phyloP scores from a whole-genome alignment of 805 yeast genomes.

The Teunomyces atbi region DNA sequence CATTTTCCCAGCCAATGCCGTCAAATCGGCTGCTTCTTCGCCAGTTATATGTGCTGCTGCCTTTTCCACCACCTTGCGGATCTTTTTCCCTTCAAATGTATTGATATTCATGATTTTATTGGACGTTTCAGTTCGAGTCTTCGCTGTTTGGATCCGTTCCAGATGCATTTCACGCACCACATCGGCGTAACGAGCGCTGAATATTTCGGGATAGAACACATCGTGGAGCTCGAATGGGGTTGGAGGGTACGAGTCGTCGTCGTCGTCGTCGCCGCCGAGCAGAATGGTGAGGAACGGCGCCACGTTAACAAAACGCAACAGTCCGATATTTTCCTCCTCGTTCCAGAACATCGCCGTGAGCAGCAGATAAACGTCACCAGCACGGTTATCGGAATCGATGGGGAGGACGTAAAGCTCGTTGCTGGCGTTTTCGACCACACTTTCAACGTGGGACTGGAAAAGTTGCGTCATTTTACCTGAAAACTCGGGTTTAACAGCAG shows the following conservation, averaged over 20 bases:
- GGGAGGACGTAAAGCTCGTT: conserved; percentile 28
- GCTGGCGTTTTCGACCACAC: conserved; percentile 22
- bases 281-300: conserved; percentile 33
- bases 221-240: neutral
- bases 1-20: conserved; percentile 19
- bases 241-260: neutral
- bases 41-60: conserved; percentile 18
- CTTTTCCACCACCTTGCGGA: conserved; percentile 25
- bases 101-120: conserved; percentile 29
- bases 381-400: conserved; percentile 30
- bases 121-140: conserved; percentile 19
- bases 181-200: conserved; percentile 20
- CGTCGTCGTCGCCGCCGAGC: conserved; percentile 26
- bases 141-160: conserved; percentile 12
- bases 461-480: conserved; percentile 11
- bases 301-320: conserved; percentile 24
- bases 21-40: conserved; percentile 13
- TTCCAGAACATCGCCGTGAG: conserved; percentile 40
- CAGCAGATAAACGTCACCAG: conserved; percentile 26
- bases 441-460: conserved; percentile 28
- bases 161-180: conserved; percentile 20
- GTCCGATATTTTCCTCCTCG: conserved; percentile 27
- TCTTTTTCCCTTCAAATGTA: conserved; percentile 40
- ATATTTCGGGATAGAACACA: conserved; percentile 35
- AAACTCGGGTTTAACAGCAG: neutral